Percentiles rank a stretch among this genome's conserved stretches.
These are phyloP conservation scores for Plicaturopsis crispa DNA, from an alignment of 768 basidiomycete species.

Conservation along the genomic window DNA sequence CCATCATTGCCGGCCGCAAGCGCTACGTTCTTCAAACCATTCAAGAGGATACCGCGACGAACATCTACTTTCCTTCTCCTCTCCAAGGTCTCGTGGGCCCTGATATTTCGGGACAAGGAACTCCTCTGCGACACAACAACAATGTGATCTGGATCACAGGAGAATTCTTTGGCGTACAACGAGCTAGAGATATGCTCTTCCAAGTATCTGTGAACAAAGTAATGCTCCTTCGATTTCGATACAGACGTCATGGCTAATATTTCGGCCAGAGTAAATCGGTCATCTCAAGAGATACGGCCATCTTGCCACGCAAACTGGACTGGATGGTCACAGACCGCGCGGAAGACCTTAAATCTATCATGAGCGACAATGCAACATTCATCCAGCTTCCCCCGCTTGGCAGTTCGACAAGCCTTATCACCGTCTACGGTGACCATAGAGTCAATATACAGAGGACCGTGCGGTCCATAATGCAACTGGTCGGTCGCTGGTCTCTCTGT, in stretches of 20 bases:
- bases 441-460: constrained; percentile 94
- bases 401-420: constrained; percentile 86
- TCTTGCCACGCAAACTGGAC: constrained; percentile 93
- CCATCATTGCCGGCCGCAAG: constrained; percentile 86
- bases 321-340: constrained; percentile 98
- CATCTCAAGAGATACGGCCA: constrained; percentile 88
- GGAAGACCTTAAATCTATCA: constrained; percentile 86
- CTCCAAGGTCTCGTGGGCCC: constrained; percentile 79
- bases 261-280: constrained; percentile 69
- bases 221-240: constrained; percentile 10
- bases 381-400: constrained; percentile 92
- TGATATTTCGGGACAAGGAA: constrained; percentile 35
- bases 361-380: constrained; percentile 95
- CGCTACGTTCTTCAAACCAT: constrained; percentile 83
- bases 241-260: constrained; percentile 1
- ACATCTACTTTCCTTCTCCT: constrained; percentile 91
- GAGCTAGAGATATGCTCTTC: constrained; percentile 92
- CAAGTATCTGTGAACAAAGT: constrained; percentile 86
- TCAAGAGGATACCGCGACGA: constrained; percentile 95
- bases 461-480: constrained; percentile 89
- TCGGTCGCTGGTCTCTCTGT: constrained; percentile 36
- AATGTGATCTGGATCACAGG: constrained; percentile 95
- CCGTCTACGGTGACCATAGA: constrained; percentile 88
- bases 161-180: constrained; percentile 92
- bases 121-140: constrained; percentile 44